Base-by-base conservation (phyloP, 192 early-diverging fungal genomes). In the Backusella tuberculispora region DNA sequence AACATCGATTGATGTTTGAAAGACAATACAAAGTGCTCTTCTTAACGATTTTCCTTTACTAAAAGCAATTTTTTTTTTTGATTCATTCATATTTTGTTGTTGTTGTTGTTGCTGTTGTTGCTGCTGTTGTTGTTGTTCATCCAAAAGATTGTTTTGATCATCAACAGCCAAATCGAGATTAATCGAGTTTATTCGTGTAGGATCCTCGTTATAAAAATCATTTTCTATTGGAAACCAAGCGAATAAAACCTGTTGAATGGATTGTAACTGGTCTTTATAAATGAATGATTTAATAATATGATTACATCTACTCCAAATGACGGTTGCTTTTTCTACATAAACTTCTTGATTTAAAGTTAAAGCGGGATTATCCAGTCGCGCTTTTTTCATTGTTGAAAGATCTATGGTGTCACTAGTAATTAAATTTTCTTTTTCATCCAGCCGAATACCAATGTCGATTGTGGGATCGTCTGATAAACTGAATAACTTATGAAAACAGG, bases 241-340 rank as follows among this genome's bases (percentile, higher is more conserved):
- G 38, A 73, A 73, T 19, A 73, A 34, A 0, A 44, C 72, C n/a
- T 64, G 14, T 45, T 65, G n/a, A 34, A 73, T 73, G 8, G 48
- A 42, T 19, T 43, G 19, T 13, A 47, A 17, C 6, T 73, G 43
- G 21, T 21, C 29, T 8, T 63, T 34, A 15, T 46, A 73, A 17
- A 46, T 63, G 17, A 73, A 64, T 1, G 44, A n/a, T 24, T 65
- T 66, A 10, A 46, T 37, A 6, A 73, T 43, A 17, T 9, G 13
- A 21, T 43, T 43, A 4, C 60, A 42, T 64, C 63, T 17, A 45
- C 63, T 73, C 72, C 72, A 73, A 17, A 64, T 45, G 5, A 73
- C 72, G 14, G 41, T 63, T 3, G 72, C n/a, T 9, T 50, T 50
- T 29, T 60, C 12, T 13, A 73, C 29, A 14, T 73, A 73, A 14